These are phyloP conservation scores for Malus sieversii DNA, from an alignment of 306 rosid species.

Conservation along the genomic window DNA sequence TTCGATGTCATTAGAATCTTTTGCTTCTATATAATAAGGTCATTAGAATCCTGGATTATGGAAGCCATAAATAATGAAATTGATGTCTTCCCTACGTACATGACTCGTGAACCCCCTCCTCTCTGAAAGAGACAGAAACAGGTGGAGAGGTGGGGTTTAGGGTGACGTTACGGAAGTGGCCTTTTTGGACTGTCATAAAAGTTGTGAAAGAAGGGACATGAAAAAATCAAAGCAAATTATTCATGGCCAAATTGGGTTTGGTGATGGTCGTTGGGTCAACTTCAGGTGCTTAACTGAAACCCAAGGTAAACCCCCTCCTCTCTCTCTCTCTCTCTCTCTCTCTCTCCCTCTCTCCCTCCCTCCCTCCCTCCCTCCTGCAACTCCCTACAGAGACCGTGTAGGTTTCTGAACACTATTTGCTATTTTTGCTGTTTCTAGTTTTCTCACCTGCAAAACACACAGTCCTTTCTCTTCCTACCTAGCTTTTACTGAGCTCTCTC, in stretches of 20 bases:
- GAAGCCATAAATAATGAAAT: neutral
- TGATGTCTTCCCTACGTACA: neutral
- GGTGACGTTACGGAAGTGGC: neutral
- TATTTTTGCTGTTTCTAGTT: slow-evolving; percentile 28
- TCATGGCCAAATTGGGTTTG: slow-evolving; percentile 11
- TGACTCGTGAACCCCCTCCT: neutral
- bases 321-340: neutral
- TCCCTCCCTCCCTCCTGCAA: no score
- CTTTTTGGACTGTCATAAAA: slow-evolving; percentile 18
- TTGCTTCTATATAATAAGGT: neutral
- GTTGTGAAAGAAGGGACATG: slow-evolving; percentile 17
- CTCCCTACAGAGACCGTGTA: neutral
- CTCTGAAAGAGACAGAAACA: neutral
- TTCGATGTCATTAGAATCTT: neutral
- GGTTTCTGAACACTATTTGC: slow-evolving; percentile 23
- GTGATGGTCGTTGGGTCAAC: slow-evolving; percentile 36
- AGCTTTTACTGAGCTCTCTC: neutral
- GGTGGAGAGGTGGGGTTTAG: neutral
- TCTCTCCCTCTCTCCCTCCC: no score
- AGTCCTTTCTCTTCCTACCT: neutral
- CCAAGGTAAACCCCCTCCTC: slow-evolving; percentile 8
- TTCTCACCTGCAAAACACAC: slow-evolving; percentile 4
- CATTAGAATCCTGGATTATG: neutral
- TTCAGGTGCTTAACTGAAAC: slow-evolving; percentile 48
- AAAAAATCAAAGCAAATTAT: slow-evolving; percentile 9